Evolutionary conservation across 805 yeast genomes (phyloP), one percentile per base, ranked within the genome.

Genomic region (Barnettozyma salicaria): DNA sequence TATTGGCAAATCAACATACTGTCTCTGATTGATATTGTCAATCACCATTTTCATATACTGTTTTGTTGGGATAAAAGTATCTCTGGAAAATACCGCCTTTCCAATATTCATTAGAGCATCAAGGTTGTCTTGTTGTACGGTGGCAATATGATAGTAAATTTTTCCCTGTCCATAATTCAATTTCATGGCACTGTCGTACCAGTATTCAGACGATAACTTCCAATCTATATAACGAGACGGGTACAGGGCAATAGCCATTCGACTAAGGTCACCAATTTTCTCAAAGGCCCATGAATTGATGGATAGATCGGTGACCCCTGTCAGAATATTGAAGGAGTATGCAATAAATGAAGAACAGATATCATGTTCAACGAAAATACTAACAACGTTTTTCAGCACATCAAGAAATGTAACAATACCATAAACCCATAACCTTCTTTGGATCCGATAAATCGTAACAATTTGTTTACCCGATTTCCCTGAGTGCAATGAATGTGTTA

Each of bases 161-260:
- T 87, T 83, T 3, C 96, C 96, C 50, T 80, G 88, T 2, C 92
- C 89, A 52, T 78, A 84, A 44, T 79, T 77, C 12, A 82, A 73
- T 47, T 74, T 73, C 74, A 83, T 73, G 4, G 94, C 78, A 19
- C 76, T 67, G 19, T 75, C 67, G 52, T 86, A 86, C 96, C 96
- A 86, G 55, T 77, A 76, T 56, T 83, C 88, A 2, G 94, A 81
- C 40, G 86, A 73, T 14, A 78, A 59, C 55, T 84, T 82, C 96
- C 96, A 86, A 58, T 86, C 95, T 45, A 84, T 82, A 53, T 74
- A 80, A 34, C 81, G 73, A 2, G 88, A 79, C 7, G 88, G 80
- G 50, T 83, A 84, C 29, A 85, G 63, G 0, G 94, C 92, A 48
- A 86, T 84, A 9, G 94, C 90, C 88, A 86, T 84, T 53, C 95